Percentiles rank a stretch among this genome's conserved stretches.
Evolutionary conservation across 139 green algal genomes (phyloP).

Genomic region (Monoraphidium neglectum): DNA sequence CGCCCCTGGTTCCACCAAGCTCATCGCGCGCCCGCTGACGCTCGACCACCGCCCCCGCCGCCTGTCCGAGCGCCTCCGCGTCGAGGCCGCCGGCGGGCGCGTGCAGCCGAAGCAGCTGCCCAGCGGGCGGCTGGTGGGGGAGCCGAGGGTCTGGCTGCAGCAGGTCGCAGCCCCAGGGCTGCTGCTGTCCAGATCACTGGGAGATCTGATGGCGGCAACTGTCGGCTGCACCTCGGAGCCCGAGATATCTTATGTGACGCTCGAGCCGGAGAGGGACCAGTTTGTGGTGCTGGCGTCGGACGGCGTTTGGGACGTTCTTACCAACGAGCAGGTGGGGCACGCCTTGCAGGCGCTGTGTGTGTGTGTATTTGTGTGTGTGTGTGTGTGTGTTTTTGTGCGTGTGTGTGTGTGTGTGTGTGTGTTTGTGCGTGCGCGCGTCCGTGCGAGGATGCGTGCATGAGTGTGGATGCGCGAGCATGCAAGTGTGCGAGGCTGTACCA

Average conservation of each 20-base stretch:
- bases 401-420: no score
- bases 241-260: slow-evolving; percentile 47
- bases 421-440: no score
- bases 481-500: no score
- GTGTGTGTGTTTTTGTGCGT: no score
- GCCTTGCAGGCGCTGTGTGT: not conserved
- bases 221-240: slow-evolving; percentile 57
- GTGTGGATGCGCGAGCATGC: no score
- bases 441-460: no score
- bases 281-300: slow-evolving; percentile 55
- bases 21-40: slow-evolving; percentile 36
- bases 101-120: slow-evolving; percentile 50
- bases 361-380: not conserved
- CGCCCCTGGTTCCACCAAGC: slow-evolving; percentile 8
- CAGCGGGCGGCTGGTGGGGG: slow-evolving; percentile 43
- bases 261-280: slow-evolving; percentile 37
- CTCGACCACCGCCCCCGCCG: slow-evolving; percentile 50
- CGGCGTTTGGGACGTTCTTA: slow-evolving; percentile 62
- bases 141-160: slow-evolving; percentile 54
- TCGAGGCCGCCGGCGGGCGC: slow-evolving; percentile 49
- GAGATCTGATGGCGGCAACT: slow-evolving; percentile 46
- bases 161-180: slow-evolving; percentile 35
- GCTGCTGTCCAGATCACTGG: slow-evolving; percentile 47
- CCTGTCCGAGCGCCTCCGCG: slow-evolving; percentile 29
- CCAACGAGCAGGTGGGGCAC: slow-evolving; percentile 35